Evolutionary conservation across 176 grass and related monocot species (phyloP).

Genomic region (Oryza brachyantha): DNA sequence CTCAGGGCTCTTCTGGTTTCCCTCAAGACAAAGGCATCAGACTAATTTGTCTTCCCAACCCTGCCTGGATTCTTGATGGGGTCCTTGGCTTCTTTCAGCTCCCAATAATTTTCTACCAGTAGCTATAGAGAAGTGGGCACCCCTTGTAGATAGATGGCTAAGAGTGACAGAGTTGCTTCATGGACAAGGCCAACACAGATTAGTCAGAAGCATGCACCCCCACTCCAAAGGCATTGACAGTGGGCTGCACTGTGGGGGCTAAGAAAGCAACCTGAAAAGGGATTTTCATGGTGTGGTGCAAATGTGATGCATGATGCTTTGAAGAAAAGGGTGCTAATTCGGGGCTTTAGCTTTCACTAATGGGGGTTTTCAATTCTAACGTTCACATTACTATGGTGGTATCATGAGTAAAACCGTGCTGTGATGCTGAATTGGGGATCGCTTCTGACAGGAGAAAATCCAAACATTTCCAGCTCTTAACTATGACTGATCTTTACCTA

Average conservation of each 20-base stretch:
- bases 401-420: background rate
- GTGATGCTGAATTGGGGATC: slow-evolving; percentile 17
- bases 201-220: slow-evolving; percentile 44
- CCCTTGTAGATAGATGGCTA: background rate
- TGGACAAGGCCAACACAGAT: slow-evolving; percentile 32
- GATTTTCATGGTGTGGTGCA: slow-evolving; percentile 9
- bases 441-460: slow-evolving; percentile 27
- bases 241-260: slow-evolving; percentile 26
- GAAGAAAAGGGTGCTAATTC: slow-evolving; percentile 22
- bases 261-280: slow-evolving; percentile 50
- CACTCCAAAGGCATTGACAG: slow-evolving; percentile 48
- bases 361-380: slow-evolving; percentile 14
- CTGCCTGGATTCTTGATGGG: background rate
- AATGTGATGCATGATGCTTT: slow-evolving; percentile 40
- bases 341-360: slow-evolving; percentile 42
- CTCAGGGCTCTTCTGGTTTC: slow-evolving; percentile 11
- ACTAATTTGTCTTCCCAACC: slow-evolving; percentile 5
- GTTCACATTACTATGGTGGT: slow-evolving; percentile 34
- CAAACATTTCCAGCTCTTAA: slow-evolving; percentile 17
- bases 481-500: slow-evolving; percentile 47
- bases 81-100: slow-evolving; percentile 19
- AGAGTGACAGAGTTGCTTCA: slow-evolving; percentile 42
- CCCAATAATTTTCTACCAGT: slow-evolving; percentile 2
- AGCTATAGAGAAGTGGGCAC: background rate
- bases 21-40: slow-evolving; percentile 13